phyloP scores from a whole-genome alignment of 345 rosid species.

The Kernera saxatilis region DNA sequence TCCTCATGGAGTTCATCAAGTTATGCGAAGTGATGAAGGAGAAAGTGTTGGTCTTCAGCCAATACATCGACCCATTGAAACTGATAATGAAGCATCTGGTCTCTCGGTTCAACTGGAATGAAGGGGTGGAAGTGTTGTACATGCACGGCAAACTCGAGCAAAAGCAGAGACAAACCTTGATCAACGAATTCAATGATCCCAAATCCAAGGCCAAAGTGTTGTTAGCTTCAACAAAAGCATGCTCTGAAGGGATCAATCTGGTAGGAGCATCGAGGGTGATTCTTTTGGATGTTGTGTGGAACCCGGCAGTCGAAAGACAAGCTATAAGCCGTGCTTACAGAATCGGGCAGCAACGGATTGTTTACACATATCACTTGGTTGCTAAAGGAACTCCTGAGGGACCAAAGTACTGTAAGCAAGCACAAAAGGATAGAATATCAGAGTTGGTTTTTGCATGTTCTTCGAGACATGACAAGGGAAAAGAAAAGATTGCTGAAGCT shows the following conservation, averaged over 20 bases:
- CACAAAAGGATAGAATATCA: constrained; percentile 41
- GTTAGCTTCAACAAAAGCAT: constrained; percentile 67
- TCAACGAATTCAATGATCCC: constrained; percentile 46
- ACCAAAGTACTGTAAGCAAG: constrained; percentile 46
- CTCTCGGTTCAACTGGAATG: constrained; percentile 34
- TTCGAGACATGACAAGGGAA: constrained; percentile 19
- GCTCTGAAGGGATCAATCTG: constrained; percentile 66
- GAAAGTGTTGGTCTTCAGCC: constrained; percentile 66
- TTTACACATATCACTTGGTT: constrained; percentile 59
- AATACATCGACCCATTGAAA: constrained; percentile 45
- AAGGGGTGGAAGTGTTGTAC: constrained; percentile 39
- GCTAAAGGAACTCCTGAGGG: constrained; percentile 48
- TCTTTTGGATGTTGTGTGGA: constrained; percentile 68
- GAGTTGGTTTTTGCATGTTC: constrained; percentile 47
- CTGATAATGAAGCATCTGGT: constrained; percentile 43
- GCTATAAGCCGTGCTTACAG: constrained; percentile 77
- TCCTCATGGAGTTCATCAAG: constrained; percentile 45
- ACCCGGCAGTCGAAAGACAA: constrained; percentile 74
- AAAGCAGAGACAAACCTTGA: constrained; percentile 40
- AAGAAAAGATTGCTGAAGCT: constrained; percentile 21
- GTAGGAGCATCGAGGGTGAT: constrained; percentile 77
- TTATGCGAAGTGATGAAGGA: constrained; percentile 36
- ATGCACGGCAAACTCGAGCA: constrained; percentile 45
- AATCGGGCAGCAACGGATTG: constrained; percentile 55
- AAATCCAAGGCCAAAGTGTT: constrained; percentile 49